A percentile compares a stretch with the other conserved stretches of the same genome.
Conservation (phyloP, 805 yeast genomes). For the Candida lessepsii region DNA sequence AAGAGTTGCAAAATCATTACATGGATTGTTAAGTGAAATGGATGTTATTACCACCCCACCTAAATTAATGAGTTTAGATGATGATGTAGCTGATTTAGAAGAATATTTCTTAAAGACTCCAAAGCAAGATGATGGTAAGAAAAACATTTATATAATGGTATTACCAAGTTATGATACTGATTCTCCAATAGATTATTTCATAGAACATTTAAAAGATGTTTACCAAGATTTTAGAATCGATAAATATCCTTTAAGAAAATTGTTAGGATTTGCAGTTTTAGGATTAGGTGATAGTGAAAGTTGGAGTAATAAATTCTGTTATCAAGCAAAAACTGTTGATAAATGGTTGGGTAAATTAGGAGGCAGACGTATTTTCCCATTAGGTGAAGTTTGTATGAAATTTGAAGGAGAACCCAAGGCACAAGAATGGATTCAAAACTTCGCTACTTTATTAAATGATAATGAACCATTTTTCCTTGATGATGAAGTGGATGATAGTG, state of each 20-base stretch:
- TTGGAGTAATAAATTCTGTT: slow-evolving; percentile 78
- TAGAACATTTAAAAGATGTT: slow-evolving; percentile 78
- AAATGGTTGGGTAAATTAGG: slow-evolving; percentile 77
- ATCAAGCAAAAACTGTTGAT: slow-evolving; percentile 77
- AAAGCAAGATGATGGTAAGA: slow-evolving; percentile 20
- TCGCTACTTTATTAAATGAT: slow-evolving; percentile 63
- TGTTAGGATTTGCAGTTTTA: slow-evolving; percentile 80
- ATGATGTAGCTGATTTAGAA: slow-evolving; percentile 78
- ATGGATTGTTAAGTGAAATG: slow-evolving; percentile 32
- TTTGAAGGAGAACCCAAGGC: slow-evolving; percentile 58
- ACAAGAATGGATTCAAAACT: slow-evolving; percentile 63
- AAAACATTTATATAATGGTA: slow-evolving; percentile 65
- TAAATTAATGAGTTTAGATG: slow-evolving; percentile 67
- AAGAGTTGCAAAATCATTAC: slow-evolving; percentile 58
- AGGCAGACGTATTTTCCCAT: slow-evolving; percentile 79
- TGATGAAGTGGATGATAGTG: slow-evolving; percentile 59
- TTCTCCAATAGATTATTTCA: slow-evolving; percentile 84
- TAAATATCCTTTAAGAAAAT: slow-evolving; percentile 65
- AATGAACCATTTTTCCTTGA: slow-evolving; percentile 62
- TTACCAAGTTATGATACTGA: slow-evolving; percentile 92
- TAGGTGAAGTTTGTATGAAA: slow-evolving; percentile 83
- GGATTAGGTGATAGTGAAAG: slow-evolving; percentile 88
- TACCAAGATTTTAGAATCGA: slow-evolving; percentile 83
- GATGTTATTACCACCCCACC: slow-evolving; percentile 40
- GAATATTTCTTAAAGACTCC: slow-evolving; percentile 75